These are phyloP conservation scores for Macrocybe sp. DNA, from an alignment of 1,284 basidiomycete species.

Conservation along the genomic window DNA sequence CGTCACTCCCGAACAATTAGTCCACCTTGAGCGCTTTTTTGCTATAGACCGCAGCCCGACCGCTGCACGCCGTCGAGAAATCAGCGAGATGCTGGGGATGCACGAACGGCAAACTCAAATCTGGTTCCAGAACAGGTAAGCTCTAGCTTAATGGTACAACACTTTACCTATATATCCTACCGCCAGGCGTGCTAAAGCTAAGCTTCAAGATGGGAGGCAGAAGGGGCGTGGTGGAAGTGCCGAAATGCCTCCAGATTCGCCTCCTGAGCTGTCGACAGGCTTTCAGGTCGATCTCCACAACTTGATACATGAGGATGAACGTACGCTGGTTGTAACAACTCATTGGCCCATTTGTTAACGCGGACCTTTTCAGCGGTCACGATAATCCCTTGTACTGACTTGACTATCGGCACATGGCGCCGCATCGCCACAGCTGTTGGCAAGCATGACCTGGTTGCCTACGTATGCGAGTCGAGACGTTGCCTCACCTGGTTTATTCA, in stretches of 20 bases:
- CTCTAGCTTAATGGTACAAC: conserved; percentile 3
- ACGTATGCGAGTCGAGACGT: conserved; percentile 59
- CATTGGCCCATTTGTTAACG: conserved; percentile 3
- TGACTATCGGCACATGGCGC: conserved; percentile 73
- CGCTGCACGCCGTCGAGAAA: conserved; percentile 63
- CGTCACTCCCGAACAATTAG: conserved; percentile 71
- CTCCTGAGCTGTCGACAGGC: conserved; percentile 46
- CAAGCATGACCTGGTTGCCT: conserved; percentile 68
- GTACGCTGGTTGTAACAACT: conserved; percentile 35
- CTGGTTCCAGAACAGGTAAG: conserved; percentile 82
- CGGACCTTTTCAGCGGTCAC: conserved; percentile 49
- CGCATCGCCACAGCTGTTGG: conserved; percentile 53
- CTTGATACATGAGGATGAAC: conserved; percentile 68
- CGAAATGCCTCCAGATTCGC: conserved; percentile 42
- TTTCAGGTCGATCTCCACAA: conserved; percentile 56
- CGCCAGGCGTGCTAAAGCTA: conserved; percentile 72
- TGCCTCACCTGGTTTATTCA: conserved; percentile 75
- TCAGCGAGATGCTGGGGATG: conserved; percentile 73
- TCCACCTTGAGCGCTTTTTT: conserved; percentile 68
- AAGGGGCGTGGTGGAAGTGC: conserved; percentile 32
- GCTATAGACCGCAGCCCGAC: conserved; percentile 65
- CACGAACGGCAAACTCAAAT: conserved; percentile 82
- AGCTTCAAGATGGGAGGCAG: conserved; percentile 57
- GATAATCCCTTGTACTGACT: conserved; percentile 68
- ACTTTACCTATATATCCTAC: conserved; percentile 5